Evolutionary conservation across 1,139 yeast species (phyloP).

Genomic region (Geotrichum candidum): DNA sequence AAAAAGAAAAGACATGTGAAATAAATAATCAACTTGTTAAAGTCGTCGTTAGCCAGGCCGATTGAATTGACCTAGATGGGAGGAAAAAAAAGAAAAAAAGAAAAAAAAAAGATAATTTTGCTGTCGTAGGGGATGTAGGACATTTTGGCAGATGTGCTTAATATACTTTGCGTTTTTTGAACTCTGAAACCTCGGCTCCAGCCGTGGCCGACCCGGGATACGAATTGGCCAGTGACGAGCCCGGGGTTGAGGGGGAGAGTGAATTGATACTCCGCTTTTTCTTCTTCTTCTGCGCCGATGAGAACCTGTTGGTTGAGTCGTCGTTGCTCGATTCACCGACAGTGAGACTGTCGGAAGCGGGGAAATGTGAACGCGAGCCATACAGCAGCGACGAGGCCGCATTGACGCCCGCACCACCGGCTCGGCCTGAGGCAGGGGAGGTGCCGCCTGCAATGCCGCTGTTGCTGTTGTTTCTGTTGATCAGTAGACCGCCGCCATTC

Average conservation of each 20-base stretch:
- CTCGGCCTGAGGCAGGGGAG: constrained; percentile 8
- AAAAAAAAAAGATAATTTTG: too few species aligned
- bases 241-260: constrained; percentile 12
- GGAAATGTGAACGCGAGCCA: constrained; percentile 10
- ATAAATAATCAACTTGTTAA: not conserved
- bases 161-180: not conserved
- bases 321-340: constrained; percentile 26
- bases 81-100: not conserved
- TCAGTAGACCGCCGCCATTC: not conserved
- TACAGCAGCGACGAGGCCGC: constrained; percentile 14
- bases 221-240: not conserved
- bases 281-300: constrained; percentile 18
- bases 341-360: constrained; percentile 16
- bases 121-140: not conserved
- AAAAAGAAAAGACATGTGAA: not conserved
- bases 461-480: not conserved
- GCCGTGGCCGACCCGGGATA: not conserved
- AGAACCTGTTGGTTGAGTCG: constrained; percentile 18
- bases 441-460: constrained; percentile 8
- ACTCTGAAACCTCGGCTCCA: not conserved
- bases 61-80: not conserved
- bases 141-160: not conserved
- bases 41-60: not conserved
- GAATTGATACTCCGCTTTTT: constrained; percentile 18
- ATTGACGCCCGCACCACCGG: constrained; percentile 2